Conservation (phyloP, 176 grass and related monocot genomes). For the Typha latifolia region DNA sequence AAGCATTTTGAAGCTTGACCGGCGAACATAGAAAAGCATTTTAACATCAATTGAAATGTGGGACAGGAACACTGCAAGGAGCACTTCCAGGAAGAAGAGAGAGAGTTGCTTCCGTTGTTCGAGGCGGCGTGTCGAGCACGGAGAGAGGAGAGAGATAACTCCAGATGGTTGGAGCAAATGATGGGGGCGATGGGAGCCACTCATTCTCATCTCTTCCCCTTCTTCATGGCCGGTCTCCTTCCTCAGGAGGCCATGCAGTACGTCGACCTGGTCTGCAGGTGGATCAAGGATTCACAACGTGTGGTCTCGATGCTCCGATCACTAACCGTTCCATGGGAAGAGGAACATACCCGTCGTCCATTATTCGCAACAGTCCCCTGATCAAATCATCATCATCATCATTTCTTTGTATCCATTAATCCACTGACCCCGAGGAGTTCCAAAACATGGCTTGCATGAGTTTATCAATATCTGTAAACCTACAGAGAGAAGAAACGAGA, state of each 20-base stretch:
- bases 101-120: constrained; percentile 54
- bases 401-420: too few species aligned
- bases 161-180: constrained; percentile 39
- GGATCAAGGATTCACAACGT: constrained; percentile 37
- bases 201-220: constrained; percentile 78
- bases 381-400: not conserved
- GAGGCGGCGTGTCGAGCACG: constrained; percentile 51
- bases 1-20: too few species aligned
- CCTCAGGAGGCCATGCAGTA: constrained; percentile 87
- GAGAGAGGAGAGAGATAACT: constrained; percentile 42
- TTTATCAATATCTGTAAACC: too few species aligned
- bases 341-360: constrained; percentile 12
- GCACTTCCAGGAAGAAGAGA: constrained; percentile 94
- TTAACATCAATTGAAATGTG: not conserved
- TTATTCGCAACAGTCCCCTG: constrained; percentile 11
- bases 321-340: constrained; percentile 46
- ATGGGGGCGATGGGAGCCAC: constrained; percentile 59
- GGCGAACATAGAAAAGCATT: too few species aligned
- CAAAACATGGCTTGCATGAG: too few species aligned
- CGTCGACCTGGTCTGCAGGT: constrained; percentile 56
- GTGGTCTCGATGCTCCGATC: constrained; percentile 58
- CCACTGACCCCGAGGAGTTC: too few species aligned
- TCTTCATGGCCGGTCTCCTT: constrained; percentile 88
- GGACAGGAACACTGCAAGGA: constrained; percentile 69
- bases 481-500: too few species aligned